Evolutionary conservation across 805 yeast genomes (phyloP), one percentile per base, ranked within the genome.

Genomic region (Schizosaccharomyces octosporus): DNA sequence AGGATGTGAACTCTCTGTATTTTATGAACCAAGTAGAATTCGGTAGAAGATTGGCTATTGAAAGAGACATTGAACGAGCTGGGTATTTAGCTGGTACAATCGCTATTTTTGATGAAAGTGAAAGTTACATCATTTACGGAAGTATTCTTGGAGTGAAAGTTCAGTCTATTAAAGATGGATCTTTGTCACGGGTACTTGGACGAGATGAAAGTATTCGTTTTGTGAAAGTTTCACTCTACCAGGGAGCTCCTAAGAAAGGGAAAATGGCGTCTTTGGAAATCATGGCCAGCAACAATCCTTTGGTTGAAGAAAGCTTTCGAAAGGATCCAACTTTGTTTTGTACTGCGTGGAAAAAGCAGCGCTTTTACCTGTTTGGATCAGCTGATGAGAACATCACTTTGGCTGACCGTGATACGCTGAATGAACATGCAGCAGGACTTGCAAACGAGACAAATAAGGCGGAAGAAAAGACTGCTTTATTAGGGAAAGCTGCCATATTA

Each of bases 61-160:
- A 71, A 59, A 57, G 61, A 21, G 70, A 68, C 19, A 51, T 66
- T 5, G 66, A 65, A 4, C 60, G 60, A 15, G 59, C 48, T 7
- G 61, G 48, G 17, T 21, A 41, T 3, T 36, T 36, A 21, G 21
- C 31, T 42, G 51, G 27, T 29, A 55, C 62, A 48, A 67, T 66
- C 48, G 67, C 65, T 19, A 60, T 66, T 5, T 72, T 73, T 61
- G 73, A 72, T 61, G 66, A 64, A 5, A 65, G 72, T 1, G 68
- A 69, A 5, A 63, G 69, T 42, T 70, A 68, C 39, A 59, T 72
- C 7, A 42, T 70, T 1, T 71, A 67, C 59, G 61, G 72, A 2
- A 65, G 70, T 1, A 55, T 67, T 19, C 61, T 65, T 24, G 75
- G 75, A 1, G 67, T 72, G 55, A 70, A 72, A 59, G 61, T 71